Evolutionary conservation across 495 filamentous ascomycete species (phyloP).

Genomic region (Penicillium crystallinum): DNA sequence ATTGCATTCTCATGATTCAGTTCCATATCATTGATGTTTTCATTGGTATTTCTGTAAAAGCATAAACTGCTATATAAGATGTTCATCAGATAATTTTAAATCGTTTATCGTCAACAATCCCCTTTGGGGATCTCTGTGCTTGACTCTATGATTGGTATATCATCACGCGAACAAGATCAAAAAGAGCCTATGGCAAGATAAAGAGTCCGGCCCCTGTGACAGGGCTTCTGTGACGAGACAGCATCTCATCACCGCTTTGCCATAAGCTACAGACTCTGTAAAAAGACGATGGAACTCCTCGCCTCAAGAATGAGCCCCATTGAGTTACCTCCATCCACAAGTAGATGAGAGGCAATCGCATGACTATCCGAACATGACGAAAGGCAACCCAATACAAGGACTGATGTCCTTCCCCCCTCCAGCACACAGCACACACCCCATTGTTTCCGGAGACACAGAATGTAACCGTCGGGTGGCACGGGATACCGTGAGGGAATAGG

Average conservation of each 20-base stretch:
- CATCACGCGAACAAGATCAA: conserved; percentile 78
- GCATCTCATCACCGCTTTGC: conserved; percentile 47
- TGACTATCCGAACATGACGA: conserved; percentile 96
- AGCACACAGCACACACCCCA: conserved; percentile 37
- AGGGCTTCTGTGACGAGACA: conserved; percentile 46
- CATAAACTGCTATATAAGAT: conserved; percentile 10
- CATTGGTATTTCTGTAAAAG: not conserved
- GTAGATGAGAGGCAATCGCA: conserved; percentile 76
- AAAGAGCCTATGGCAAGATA: conserved; percentile 14
- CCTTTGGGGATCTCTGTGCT: conserved; percentile 74
- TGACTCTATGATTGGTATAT: conserved; percentile 97
- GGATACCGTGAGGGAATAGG: conserved; percentile 43
- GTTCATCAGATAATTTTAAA: conserved; percentile 94
- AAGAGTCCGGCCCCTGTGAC: conserved; percentile 62
- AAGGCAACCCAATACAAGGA: conserved; percentile 50
- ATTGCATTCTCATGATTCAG: conserved; percentile 16
- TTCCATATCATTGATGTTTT: not conserved
- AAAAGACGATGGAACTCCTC: conserved; percentile 65
- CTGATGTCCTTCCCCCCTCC: conserved; percentile 32
- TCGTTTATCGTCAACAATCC: conserved; percentile 66
- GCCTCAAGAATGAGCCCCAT: conserved; percentile 99
- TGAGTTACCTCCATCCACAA: conserved; percentile 69
- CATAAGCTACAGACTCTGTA: conserved; percentile 62
- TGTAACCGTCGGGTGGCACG: conserved; percentile 30
- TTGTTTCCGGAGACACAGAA: conserved; percentile 36